phyloP scores from a whole-genome alignment of 805 yeast genomes.

The Candida ascalaphidarum region DNA sequence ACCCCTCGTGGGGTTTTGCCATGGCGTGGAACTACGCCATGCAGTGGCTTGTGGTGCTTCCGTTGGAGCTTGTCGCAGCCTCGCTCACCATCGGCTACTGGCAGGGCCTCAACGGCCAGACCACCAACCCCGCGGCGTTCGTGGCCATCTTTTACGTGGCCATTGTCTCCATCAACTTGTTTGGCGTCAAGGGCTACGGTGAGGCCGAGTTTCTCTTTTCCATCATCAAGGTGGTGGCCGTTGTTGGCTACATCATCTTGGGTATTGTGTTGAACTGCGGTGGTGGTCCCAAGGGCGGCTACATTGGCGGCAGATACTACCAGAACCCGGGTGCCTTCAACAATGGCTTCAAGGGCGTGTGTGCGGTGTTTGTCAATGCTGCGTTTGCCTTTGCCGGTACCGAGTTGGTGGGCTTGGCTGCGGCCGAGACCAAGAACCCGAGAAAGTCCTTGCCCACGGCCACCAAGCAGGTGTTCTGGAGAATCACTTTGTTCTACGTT shows the following conservation, averaged over 20 bases:
- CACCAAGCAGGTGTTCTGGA: slow-evolving; percentile 2
- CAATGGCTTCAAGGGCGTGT: slow-evolving; percentile 15
- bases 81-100: slow-evolving; percentile 13
- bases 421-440: slow-evolving; percentile 3
- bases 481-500: slow-evolving; percentile 2
- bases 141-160: slow-evolving; percentile 49
- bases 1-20: slow-evolving; percentile 27
- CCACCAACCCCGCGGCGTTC: slow-evolving; percentile 14
- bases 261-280: slow-evolving; percentile 47
- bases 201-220: slow-evolving; percentile 63
- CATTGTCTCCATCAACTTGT: slow-evolving; percentile 39
- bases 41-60: slow-evolving; percentile 14
- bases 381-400: slow-evolving; percentile 3
- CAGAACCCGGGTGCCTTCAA: slow-evolving; percentile 13
- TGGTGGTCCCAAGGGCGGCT: slow-evolving; percentile 23
- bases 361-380: slow-evolving; percentile 10
- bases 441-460: slow-evolving; percentile 1
- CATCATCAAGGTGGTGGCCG: slow-evolving; percentile 53
- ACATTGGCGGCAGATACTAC: slow-evolving; percentile 14
- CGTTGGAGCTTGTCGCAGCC: slow-evolving; percentile 19
- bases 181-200: slow-evolving; percentile 44
- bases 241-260: slow-evolving; percentile 49
- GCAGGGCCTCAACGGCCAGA: slow-evolving; percentile 4
- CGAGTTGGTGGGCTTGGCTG: slow-evolving; percentile 3
- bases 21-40: slow-evolving; percentile 37